Percentiles rank a stretch among this genome's conserved stretches.
Conservation (phyloP, 2,329 filamentous ascomycete species). For the Neoarthrinium moseri region DNA sequence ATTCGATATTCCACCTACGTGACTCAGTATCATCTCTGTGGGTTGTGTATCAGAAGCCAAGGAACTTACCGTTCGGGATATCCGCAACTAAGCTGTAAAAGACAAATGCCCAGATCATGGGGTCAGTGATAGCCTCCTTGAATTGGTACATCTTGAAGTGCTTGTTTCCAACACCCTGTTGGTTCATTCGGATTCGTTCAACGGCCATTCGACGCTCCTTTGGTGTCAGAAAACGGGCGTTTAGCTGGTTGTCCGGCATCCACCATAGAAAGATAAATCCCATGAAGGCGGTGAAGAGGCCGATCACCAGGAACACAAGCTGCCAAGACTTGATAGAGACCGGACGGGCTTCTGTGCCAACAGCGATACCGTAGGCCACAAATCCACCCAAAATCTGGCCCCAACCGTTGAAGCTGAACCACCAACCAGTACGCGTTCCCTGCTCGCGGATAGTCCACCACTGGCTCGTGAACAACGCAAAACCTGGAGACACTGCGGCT, state of each 20-base stretch:
- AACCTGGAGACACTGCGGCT: constrained; percentile 29
- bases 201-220: constrained; percentile 55
- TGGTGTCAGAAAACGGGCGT: constrained; percentile 47
- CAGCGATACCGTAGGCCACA: constrained; percentile 40
- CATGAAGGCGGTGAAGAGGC: constrained; percentile 47
- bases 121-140: constrained; percentile 34
- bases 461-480: constrained; percentile 30
- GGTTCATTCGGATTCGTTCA: constrained; percentile 58
- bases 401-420: constrained; percentile 31
- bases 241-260: constrained; percentile 42
- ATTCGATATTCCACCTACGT: constrained; percentile 28
- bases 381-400: constrained; percentile 38
- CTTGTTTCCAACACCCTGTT: constrained; percentile 68
- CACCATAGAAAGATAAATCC: constrained; percentile 48
- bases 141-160: constrained; percentile 66
- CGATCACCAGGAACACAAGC: constrained; percentile 55
- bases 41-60: neutral
- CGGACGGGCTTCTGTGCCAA: constrained; percentile 44
- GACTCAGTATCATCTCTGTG: neutral
- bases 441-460: constrained; percentile 30
- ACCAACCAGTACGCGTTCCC: constrained; percentile 25
- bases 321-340: constrained; percentile 62
- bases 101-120: constrained; percentile 35
- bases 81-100: constrained; percentile 30
- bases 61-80: constrained; percentile 35